Evolutionary conservation across 345 rosid genomes (phyloP).

Genomic region (Populus tremula): DNA sequence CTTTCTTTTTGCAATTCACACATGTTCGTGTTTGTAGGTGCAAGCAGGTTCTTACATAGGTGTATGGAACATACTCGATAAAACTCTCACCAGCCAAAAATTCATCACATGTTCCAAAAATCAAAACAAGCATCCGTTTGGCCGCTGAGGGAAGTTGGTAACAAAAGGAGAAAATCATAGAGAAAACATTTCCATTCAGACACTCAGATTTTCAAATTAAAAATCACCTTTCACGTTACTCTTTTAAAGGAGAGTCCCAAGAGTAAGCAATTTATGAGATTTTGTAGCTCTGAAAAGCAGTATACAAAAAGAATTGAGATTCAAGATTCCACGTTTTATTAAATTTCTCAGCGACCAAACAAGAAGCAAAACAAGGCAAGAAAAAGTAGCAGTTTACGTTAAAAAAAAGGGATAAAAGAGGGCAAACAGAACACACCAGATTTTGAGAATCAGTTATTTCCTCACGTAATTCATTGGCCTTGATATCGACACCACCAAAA

Average conservation of each 20-base stretch:
- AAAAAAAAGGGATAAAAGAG: conserved; percentile 1
- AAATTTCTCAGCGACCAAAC: conserved; percentile 34
- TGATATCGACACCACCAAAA: conserved; percentile 22
- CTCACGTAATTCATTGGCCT: conserved; percentile 32
- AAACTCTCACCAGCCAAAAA: conserved; percentile 49
- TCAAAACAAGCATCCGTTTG: conserved; percentile 17
- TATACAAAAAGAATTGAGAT: background rate
- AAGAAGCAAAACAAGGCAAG: conserved; percentile 9
- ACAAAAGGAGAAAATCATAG: background rate
- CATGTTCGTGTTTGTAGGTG: conserved; percentile 34
- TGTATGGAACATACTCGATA: conserved; percentile 41
- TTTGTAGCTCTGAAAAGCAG: background rate
- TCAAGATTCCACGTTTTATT: background rate
- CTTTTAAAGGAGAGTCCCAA: background rate
- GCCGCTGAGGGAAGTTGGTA: conserved; percentile 31
- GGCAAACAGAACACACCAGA: conserved; percentile 69
- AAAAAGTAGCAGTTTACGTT: background rate
- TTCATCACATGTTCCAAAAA: conserved; percentile 30
- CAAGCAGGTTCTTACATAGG: conserved; percentile 56
- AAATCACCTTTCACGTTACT: background rate
- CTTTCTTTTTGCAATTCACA: conserved; percentile 53
- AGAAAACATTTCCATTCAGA: background rate
- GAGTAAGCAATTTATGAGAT: background rate
- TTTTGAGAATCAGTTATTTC: conserved; percentile 22
- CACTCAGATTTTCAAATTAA: background rate